Percentiles rank a stretch among this genome's conserved stretches.
These are phyloP conservation scores for Colletotrichum aenigma DNA, from an alignment of 2,329 filamentous ascomycete genomes.

Conservation along the genomic window DNA sequence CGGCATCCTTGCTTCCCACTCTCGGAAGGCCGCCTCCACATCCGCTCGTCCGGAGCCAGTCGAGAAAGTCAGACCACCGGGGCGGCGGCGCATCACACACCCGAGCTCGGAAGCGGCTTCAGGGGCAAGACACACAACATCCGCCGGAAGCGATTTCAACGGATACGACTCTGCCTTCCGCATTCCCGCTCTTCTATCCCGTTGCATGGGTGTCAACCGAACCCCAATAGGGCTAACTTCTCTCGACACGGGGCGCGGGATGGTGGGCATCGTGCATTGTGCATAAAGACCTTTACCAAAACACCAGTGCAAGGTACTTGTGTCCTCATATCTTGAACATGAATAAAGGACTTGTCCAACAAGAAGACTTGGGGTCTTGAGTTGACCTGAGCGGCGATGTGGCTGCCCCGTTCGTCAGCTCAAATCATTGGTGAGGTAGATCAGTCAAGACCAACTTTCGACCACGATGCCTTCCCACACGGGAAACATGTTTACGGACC, in stretches of 20 bases:
- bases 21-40: background rate
- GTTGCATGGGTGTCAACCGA: background rate
- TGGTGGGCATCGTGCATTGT: background rate
- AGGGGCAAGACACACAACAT: fast-evolving
- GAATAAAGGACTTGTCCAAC: too few relatives aligned
- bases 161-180: background rate
- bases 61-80: background rate
- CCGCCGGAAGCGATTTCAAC: background rate
- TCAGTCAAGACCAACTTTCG: too few relatives aligned
- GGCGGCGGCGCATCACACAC: background rate
- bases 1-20: too few relatives aligned
- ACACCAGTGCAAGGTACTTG: background rate
- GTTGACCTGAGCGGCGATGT: background rate
- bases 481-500: background rate
- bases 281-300: background rate
- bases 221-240: background rate
- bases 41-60: background rate
- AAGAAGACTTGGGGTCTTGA: background rate
- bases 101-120: background rate
- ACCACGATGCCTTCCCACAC: too few relatives aligned
- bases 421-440: too few relatives aligned
- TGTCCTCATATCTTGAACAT: background rate
- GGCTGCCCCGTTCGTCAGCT: background rate
- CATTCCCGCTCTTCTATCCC: background rate
- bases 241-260: background rate